Evolutionary conservation across 2,329 filamentous ascomycete genomes (phyloP), one percentile per base, ranked within the genome.

Genomic region (Botrytis squamosa): DNA sequence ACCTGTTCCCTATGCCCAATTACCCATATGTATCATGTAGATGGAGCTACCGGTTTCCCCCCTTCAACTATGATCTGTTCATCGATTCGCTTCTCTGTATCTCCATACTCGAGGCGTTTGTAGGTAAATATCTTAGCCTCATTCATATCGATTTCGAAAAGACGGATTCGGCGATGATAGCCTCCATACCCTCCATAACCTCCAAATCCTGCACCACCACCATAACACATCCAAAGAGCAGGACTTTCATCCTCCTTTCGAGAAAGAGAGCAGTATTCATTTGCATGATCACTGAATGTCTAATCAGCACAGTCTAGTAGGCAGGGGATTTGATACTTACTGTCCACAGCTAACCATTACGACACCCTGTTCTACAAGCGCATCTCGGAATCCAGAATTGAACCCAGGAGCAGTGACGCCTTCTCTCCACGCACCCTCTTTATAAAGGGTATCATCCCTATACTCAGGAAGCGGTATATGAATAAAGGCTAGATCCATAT

Each of bases 141-240:
- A 80, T 97, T 97, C 83, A 95, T 93, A 82, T 99, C 95, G 69
- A 99, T 89, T 78, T 98, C 95, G 81, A 96, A 99, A 62, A 99
- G 88, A 66, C 96, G 89, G 71, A 98, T 87, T 44, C 94, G 90
- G 40, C 96, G 92, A 79, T 95, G 88, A 81, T 92, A 98, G 6
- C 92, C 92, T 60, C 91, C 91, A 81, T 98, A 98, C 9, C 95
- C 95, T 33, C 92, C 96, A 81, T 99, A 99, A 0, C 96, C 96
- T 72, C 96, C 96, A 79, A 99, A 97, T 1, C 96, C 96, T 42
- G 91, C 89, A 40, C 93, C 96, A 46, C 96, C 96, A 14, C 91
- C 95, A 82, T 98, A 98, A 85, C 96, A 99, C 95, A 99, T 97
- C 96, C 96, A 99, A 3, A 98, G 84, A 44, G 91, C 88, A 0